Conservation (phyloP, 192 early-diverging fungal genomes). For the Umbelopsis ramanniana region DNA sequence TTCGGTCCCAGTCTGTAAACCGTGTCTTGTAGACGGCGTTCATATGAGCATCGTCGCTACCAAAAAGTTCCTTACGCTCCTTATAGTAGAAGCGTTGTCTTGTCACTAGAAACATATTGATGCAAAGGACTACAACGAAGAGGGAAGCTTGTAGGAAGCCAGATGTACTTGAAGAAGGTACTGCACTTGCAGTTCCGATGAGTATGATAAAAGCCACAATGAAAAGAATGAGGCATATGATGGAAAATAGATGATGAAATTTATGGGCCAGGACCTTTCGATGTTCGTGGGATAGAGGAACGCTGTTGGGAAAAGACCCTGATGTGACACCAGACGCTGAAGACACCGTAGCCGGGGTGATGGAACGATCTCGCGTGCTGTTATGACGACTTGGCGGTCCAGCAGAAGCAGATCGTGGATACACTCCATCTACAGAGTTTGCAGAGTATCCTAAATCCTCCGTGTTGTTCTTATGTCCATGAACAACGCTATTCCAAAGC, state of each 20-base stretch:
- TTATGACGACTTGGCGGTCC: background rate
- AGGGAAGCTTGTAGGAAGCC: slow-evolving; percentile 28
- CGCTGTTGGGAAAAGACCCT: background rate
- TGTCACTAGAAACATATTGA: slow-evolving; percentile 44
- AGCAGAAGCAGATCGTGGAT: slow-evolving; percentile 7
- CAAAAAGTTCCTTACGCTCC: slow-evolving; percentile 37
- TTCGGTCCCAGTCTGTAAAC: slow-evolving; percentile 35
- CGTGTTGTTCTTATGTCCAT: background rate
- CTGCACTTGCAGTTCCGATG: slow-evolving; percentile 27
- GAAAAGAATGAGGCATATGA: slow-evolving; percentile 33
- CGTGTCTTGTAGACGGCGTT: slow-evolving; percentile 40
- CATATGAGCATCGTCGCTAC: slow-evolving; percentile 39
- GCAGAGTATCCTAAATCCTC: slow-evolving; percentile 1
- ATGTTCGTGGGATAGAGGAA: slow-evolving; percentile 27
- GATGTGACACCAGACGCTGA: slow-evolving; percentile 19
- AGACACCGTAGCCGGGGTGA: slow-evolving; percentile 9
- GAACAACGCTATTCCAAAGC: slow-evolving; percentile 25
- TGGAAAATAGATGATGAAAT: slow-evolving; percentile 40
- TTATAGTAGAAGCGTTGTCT: slow-evolving; percentile 41
- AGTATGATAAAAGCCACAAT: slow-evolving; percentile 34
- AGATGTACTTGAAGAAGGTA: slow-evolving; percentile 13
- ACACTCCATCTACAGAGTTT: background rate
- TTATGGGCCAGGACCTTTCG: slow-evolving; percentile 32
- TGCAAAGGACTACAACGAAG: slow-evolving; percentile 43
- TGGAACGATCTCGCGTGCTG: background rate